These are phyloP conservation scores for Acaromyces ingoldii DNA, from an alignment of 1,284 basidiomycete genomes.

Conservation along the genomic window DNA sequence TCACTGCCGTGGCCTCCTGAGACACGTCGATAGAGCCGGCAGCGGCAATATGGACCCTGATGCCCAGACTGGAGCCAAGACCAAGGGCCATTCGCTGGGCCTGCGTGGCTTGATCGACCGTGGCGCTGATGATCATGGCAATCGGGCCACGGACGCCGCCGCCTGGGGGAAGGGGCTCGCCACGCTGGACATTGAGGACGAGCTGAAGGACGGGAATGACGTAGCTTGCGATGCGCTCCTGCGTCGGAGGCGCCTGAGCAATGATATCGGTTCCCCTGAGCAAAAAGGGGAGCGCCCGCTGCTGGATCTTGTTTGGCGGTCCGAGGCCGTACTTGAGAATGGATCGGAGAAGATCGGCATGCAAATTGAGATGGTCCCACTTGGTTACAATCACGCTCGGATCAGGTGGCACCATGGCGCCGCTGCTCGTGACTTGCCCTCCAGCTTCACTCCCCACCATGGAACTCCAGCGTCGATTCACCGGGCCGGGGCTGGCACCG, in stretches of 20 bases:
- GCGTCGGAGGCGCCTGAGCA: slow-evolving; percentile 94
- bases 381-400: slow-evolving; percentile 79
- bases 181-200: slow-evolving; percentile 29
- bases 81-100: slow-evolving; percentile 95
- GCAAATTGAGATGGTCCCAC: slow-evolving; percentile 87
- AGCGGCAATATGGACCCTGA: slow-evolving; percentile 39
- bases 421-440: neutral
- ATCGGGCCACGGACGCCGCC: slow-evolving; percentile 63
- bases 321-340: slow-evolving; percentile 92
- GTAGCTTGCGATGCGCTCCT: slow-evolving; percentile 95
- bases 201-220: slow-evolving; percentile 45
- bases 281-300: slow-evolving; percentile 89
- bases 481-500: slow-evolving; percentile 6
- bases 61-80: slow-evolving; percentile 66
- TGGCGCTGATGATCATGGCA: slow-evolving; percentile 76
- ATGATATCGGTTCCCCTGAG: slow-evolving; percentile 91
- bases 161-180: slow-evolving; percentile 15
- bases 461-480: slow-evolving; percentile 6
- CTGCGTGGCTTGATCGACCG: slow-evolving; percentile 95
- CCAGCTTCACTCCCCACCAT: neutral
- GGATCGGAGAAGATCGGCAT: slow-evolving; percentile 78
- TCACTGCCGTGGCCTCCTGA: slow-evolving; percentile 28
- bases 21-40: slow-evolving; percentile 27
- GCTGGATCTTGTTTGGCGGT: slow-evolving; percentile 97
- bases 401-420: slow-evolving; percentile 11